A percentile compares a stretch with the other conserved stretches of the same genome.
Evolutionary conservation across 495 filamentous ascomycete species (phyloP).

Genomic region (Aspergillus hancockii): DNA sequence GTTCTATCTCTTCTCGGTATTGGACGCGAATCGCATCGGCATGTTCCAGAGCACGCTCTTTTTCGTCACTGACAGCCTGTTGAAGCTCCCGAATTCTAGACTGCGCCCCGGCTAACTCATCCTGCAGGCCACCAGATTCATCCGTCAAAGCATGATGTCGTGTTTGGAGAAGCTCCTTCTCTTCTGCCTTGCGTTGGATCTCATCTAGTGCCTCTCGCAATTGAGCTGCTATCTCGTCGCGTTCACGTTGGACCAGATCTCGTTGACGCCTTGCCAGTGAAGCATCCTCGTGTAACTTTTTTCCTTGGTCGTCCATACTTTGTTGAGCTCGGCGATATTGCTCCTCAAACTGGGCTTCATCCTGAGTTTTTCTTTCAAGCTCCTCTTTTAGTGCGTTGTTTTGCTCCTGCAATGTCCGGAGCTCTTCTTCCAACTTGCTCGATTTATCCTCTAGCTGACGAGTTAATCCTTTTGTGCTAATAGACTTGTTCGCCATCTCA

Average conservation of each 20-base stretch:
- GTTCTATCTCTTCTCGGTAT: constrained; percentile 63
- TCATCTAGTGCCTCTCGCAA: constrained; percentile 57
- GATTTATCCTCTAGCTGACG: constrained; percentile 74
- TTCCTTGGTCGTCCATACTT: constrained; percentile 43
- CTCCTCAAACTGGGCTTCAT: constrained; percentile 41
- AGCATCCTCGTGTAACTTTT: constrained; percentile 45
- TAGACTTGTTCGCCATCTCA: constrained; percentile 77
- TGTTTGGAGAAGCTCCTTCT: constrained; percentile 69
- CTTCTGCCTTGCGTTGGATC: constrained; percentile 57
- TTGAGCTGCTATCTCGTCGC: constrained; percentile 42
- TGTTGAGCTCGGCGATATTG: constrained; percentile 43
- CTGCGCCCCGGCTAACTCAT: constrained; percentile 59
- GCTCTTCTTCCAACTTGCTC: constrained; percentile 62
- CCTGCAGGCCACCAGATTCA: constrained; percentile 67
- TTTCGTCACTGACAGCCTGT: constrained; percentile 57
- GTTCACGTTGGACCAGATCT: constrained; percentile 36
- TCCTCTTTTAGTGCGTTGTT: constrained; percentile 51
- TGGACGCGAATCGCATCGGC: constrained; percentile 58
- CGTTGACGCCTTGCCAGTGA: constrained; percentile 39
- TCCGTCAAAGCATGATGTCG: constrained; percentile 68
- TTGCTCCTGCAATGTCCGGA: constrained; percentile 60
- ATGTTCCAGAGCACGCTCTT: constrained; percentile 56
- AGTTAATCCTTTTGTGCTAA: constrained; percentile 73
- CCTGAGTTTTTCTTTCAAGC: constrained; percentile 48
- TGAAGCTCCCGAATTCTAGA: constrained; percentile 59